phyloP scores from a whole-genome alignment of 768 basidiomycete genomes.

The Mrakia gelida region DNA sequence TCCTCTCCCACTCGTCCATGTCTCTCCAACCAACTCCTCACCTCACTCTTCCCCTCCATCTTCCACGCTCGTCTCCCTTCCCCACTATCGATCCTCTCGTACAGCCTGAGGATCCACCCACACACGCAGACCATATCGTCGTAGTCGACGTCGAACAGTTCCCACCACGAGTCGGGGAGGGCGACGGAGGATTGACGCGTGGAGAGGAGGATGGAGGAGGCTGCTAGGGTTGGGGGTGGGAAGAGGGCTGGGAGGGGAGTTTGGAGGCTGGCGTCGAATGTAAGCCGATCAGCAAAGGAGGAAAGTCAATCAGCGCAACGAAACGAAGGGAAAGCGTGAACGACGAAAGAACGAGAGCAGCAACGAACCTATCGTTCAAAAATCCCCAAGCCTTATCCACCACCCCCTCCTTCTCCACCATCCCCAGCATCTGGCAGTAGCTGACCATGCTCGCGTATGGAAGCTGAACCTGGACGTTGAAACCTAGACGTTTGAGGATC shows the following conservation, averaged over 20 bases:
- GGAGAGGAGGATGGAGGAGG: constrained; percentile 79
- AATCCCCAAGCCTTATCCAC: constrained; percentile 87
- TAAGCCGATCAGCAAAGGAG: background rate
- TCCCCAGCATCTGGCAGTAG: constrained; percentile 83
- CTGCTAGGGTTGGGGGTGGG: constrained; percentile 81
- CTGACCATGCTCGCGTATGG: constrained; percentile 94
- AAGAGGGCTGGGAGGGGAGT: constrained; percentile 89
- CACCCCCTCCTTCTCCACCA: constrained; percentile 59
- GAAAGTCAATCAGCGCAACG: no score
- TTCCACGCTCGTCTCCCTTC: constrained; percentile 3
- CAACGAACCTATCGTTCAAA: constrained; percentile 83
- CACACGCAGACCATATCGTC: constrained; percentile 83
- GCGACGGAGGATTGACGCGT: constrained; percentile 67
- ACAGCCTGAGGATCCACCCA: constrained; percentile 79
- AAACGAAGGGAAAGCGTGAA: no score
- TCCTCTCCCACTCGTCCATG: background rate
- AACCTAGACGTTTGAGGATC: constrained; percentile 88
- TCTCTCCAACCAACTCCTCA: constrained; percentile 9
- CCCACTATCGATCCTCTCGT: constrained; percentile 35
- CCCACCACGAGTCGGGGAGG: constrained; percentile 82
- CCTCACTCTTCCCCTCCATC: constrained; percentile 8
- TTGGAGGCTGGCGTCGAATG: constrained; percentile 64
- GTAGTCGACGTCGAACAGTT: constrained; percentile 84
- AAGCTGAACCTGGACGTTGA: constrained; percentile 86
- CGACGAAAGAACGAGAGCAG: constrained; percentile 3